Base-by-base conservation (phyloP, 192 early-diverging fungal species). In the Coemansia sp. region DNA sequence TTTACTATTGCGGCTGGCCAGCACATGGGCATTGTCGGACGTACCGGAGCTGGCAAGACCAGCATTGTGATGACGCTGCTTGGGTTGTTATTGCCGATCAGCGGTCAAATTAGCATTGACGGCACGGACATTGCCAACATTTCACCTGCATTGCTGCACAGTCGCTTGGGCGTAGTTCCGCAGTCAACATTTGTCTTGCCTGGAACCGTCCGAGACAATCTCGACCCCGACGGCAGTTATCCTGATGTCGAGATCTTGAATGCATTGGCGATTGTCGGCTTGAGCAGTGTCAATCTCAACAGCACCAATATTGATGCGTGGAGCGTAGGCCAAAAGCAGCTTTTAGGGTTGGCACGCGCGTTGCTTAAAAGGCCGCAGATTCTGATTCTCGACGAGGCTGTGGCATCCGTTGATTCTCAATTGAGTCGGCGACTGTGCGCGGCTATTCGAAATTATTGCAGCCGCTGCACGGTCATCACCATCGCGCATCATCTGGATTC, bases 141-240 rank as follows among this genome's bases (percentile, higher is more conserved):
- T 8, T 82, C 83, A 0, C 68, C 77, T 5, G 80, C 85, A 34
- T n/a, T 21, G 2, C 67, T 94, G 14, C 70, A 90, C 14, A 82
- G 71, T 56, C 76, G 82, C 14, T 73, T 97, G 55, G 80, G 86
- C 4, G 87, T 97, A 27, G 96, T 97, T 44, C 93, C 95, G 8
- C 95, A 97, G 59, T 86, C 91, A 12, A 82, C 92, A 2, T 81
- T 82, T 2, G 45, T 90, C 14, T 81, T 92, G 23, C 60, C 75
- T 0, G 80, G 88, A 5, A 87, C 91, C 0, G 81, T 95, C 23
- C 84, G 90, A 22, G 85, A 79, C 35, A 97, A 97, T 71, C 64
- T 96, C 21, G 93, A 95, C 64, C 94, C 94, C 4, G 84, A 87
- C 55, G 58, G 72, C 44, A 43, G 54, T 6, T 64, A 71, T 23